phyloP scores from a whole-genome alignment of 192 early-diverging fungal species.

The Gamsiella multidivaricata region DNA sequence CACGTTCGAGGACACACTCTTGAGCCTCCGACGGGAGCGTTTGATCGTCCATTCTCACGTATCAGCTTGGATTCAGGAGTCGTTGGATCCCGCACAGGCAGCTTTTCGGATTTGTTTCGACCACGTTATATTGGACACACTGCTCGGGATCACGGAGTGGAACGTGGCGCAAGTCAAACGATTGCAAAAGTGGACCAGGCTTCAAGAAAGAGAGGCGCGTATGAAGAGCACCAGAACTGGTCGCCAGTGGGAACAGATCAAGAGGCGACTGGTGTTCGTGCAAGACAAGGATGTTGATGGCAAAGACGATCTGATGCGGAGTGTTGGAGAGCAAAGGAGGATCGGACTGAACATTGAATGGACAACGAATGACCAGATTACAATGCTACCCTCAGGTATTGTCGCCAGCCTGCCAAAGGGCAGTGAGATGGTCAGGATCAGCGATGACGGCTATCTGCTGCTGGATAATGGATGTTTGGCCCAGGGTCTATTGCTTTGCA shows the following conservation, averaged over 20 bases:
- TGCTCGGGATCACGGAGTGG: conserved; percentile 21
- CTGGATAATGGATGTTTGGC: conserved; percentile 38
- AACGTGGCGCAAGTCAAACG: conserved; percentile 22
- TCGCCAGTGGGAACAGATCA: conserved; percentile 27
- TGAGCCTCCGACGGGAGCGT: neutral
- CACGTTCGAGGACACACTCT: conserved; percentile 26
- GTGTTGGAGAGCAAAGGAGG: neutral
- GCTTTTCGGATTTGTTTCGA: conserved; percentile 44
- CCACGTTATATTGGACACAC: conserved; percentile 30
- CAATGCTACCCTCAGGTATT: neutral
- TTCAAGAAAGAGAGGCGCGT: conserved; percentile 19
- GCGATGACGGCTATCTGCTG: conserved; percentile 29
- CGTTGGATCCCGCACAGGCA: conserved; percentile 6
- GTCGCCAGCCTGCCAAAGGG: conserved; percentile 20
- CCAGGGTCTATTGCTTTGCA: conserved; percentile 19
- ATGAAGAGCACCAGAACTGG: conserved; percentile 3
- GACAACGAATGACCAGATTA: conserved; percentile 34
- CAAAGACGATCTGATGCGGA: neutral
- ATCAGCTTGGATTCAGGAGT: conserved; percentile 27
- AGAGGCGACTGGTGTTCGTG: conserved; percentile 8
- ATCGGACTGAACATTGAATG: conserved; percentile 38
- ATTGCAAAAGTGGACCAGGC: conserved; percentile 7
- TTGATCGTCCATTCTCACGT: conserved; percentile 27
- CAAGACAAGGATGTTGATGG: neutral
- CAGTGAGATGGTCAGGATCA: conserved; percentile 27